Evolutionary conservation across 768 basidiomycete genomes (phyloP).

Genomic region (Gloeopeniophorella convolvens): DNA sequence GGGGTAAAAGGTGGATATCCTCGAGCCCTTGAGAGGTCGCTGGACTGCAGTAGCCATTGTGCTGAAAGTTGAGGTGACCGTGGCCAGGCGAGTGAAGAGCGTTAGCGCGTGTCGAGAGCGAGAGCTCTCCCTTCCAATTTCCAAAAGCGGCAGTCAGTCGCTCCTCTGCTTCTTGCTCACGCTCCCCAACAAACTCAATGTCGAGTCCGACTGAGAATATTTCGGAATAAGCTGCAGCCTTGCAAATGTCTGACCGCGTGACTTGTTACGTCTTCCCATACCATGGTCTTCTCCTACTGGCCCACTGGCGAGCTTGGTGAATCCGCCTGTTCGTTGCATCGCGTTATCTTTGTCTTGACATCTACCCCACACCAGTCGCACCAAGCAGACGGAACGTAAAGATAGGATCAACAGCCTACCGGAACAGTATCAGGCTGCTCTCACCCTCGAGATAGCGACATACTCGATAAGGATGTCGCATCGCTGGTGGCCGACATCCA

Average conservation of each 20-base stretch:
- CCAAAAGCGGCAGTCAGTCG: not conserved
- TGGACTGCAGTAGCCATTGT: constrained; percentile 34
- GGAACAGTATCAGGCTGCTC: constrained; percentile 27
- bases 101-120: not conserved
- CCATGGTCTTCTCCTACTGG: constrained; percentile 2
- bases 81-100: not conserved
- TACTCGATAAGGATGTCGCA: constrained; percentile 29
- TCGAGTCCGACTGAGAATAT: too few relatives aligned
- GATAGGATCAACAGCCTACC: constrained; percentile 29
- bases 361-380: constrained; percentile 25
- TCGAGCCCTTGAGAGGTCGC: constrained; percentile 68
- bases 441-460: constrained; percentile 29
- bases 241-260: too few relatives aligned
- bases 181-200: too few relatives aligned
- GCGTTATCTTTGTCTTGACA: not conserved
- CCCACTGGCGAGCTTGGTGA: constrained; percentile 16
- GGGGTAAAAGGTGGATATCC: constrained; percentile 76
- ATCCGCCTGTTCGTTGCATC: not conserved
- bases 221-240: too few relatives aligned
- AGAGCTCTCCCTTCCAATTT: not conserved
- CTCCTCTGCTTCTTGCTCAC: not conserved
- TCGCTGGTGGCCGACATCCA: constrained; percentile 30
- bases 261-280: not conserved
- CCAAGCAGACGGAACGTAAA: constrained; percentile 32
- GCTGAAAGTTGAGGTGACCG: not conserved